phyloP scores from a whole-genome alignment of 2,329 filamentous ascomycete species.

The Fusarium sp. region DNA sequence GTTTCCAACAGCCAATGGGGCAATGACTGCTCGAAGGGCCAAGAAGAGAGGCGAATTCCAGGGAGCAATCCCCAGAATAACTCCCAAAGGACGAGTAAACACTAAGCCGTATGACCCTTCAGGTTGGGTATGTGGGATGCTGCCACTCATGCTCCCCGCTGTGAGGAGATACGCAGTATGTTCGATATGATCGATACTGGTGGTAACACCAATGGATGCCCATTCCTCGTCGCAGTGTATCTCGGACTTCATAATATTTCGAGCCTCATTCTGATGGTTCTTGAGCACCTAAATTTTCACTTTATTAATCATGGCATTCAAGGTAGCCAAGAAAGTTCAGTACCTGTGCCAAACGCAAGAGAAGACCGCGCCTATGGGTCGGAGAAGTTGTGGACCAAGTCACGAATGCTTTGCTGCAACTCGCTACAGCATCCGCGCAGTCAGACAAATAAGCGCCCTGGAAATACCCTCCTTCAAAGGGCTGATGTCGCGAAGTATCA shows the following conservation, averaged over 20 bases:
- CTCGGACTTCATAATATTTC: neutral
- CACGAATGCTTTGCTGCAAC: neutral
- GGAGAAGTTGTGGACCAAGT: neutral
- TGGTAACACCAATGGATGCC: neutral
- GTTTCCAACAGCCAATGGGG: neutral
- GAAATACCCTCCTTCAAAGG: neutral
- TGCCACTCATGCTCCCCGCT: neutral
- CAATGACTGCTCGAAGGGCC: neutral
- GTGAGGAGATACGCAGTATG: neutral
- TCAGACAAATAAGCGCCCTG: neutral
- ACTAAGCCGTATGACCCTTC: neutral
- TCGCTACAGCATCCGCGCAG: neutral
- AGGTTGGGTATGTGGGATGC: neutral
- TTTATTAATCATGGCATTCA: accelerated
- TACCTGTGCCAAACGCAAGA: neutral
- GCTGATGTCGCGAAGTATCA: neutral
- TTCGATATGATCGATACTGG: neutral
- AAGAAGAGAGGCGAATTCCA: neutral
- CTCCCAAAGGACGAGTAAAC: neutral
- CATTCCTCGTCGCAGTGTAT: neutral
- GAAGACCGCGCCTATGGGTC: neutral
- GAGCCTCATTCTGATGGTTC: neutral
- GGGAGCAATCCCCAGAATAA: neutral
- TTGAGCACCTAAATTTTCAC: neutral
- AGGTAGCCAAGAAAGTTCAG: accelerated